These are phyloP conservation scores for Lactarius vividus DNA, from an alignment of 768 basidiomycete species.

Conservation along the genomic window DNA sequence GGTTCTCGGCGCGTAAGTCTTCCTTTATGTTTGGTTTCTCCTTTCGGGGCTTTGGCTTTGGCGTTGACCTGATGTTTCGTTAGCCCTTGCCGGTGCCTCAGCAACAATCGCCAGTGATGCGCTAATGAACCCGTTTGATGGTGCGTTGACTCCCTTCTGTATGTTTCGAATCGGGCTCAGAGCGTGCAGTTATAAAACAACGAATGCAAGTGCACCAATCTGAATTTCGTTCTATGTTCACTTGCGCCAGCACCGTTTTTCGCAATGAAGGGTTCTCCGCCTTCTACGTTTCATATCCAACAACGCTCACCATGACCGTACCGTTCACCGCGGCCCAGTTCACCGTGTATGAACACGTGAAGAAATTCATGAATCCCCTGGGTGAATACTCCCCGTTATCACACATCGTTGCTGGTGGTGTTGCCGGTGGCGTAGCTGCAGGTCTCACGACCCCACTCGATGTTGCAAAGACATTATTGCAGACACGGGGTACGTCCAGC, in stretches of 20 bases:
- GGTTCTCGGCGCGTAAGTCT: slow-evolving; percentile 81
- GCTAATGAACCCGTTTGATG: slow-evolving; percentile 99
- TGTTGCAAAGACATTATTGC: slow-evolving; percentile 95
- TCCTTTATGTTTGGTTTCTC: slow-evolving; percentile 12
- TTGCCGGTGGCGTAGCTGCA: slow-evolving; percentile 92
- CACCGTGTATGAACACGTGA: slow-evolving; percentile 93
- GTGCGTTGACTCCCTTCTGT: slow-evolving; percentile 45
- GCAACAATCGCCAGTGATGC: slow-evolving; percentile 96
- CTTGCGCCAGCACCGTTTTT: slow-evolving; percentile 86
- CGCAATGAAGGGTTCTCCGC: slow-evolving; percentile 80
- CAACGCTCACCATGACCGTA: slow-evolving; percentile 93
- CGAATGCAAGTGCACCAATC: slow-evolving; percentile 98
- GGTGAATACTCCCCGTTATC: slow-evolving; percentile 89
- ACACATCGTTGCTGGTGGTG: slow-evolving; percentile 87
- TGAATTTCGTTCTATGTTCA: slow-evolving; percentile 79
- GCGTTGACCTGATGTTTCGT: background rate
- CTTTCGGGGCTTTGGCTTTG: background rate
- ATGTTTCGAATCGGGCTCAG: slow-evolving; percentile 19
- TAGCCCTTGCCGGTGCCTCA: slow-evolving; percentile 89
- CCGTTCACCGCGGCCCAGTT: slow-evolving; percentile 99
- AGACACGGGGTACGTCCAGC: slow-evolving; percentile 88
- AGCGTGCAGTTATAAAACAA: slow-evolving; percentile 90
- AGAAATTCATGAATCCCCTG: slow-evolving; percentile 79
- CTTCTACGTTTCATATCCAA: slow-evolving; percentile 99
- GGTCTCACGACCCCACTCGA: slow-evolving; percentile 96